Evolutionary conservation across 768 basidiomycete species (phyloP).

Genomic region (Leucocoprinus sp.): DNA sequence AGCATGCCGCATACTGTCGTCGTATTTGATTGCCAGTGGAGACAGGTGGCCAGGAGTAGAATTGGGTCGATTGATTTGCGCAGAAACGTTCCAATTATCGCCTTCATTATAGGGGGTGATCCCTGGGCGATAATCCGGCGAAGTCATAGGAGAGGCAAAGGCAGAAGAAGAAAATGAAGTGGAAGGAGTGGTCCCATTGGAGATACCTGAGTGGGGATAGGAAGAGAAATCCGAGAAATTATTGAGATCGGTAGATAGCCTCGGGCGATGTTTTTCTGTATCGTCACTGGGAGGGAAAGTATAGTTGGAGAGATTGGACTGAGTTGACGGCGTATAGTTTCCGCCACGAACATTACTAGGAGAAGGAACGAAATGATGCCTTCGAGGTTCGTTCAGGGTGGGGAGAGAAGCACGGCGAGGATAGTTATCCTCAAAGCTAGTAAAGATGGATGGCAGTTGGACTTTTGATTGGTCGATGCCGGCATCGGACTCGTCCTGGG

Average conservation of each 20-base stretch:
- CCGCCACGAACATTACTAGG: slow-evolving; percentile 37
- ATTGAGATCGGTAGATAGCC: slow-evolving; percentile 38
- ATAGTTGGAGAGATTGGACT: slow-evolving; percentile 38
- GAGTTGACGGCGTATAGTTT: slow-evolving; percentile 33
- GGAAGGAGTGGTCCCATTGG: slow-evolving; percentile 45
- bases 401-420: slow-evolving; percentile 59
- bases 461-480: slow-evolving; percentile 43
- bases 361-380: slow-evolving; percentile 51
- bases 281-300: slow-evolving; percentile 47
- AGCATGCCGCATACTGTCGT: slow-evolving; percentile 61
- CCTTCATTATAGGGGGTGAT: slow-evolving; percentile 39
- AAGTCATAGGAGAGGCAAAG: slow-evolving; percentile 38
- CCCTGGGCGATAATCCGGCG: slow-evolving; percentile 36
- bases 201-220: slow-evolving; percentile 40
- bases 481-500: slow-evolving; percentile 35
- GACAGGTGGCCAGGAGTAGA: slow-evolving; percentile 56
- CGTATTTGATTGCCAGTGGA: slow-evolving; percentile 54
- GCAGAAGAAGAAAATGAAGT: slow-evolving; percentile 41
- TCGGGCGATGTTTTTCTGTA: slow-evolving; percentile 29
- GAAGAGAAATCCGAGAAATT: slow-evolving; percentile 40
- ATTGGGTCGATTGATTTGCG: slow-evolving; percentile 58
- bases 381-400: slow-evolving; percentile 44
- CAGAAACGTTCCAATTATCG: slow-evolving; percentile 48
- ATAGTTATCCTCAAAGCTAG: slow-evolving; percentile 55
- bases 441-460: slow-evolving; percentile 68